phyloP scores from a whole-genome alignment of 129 eudicot species.

The Smallanthus sonchifolius region DNA sequence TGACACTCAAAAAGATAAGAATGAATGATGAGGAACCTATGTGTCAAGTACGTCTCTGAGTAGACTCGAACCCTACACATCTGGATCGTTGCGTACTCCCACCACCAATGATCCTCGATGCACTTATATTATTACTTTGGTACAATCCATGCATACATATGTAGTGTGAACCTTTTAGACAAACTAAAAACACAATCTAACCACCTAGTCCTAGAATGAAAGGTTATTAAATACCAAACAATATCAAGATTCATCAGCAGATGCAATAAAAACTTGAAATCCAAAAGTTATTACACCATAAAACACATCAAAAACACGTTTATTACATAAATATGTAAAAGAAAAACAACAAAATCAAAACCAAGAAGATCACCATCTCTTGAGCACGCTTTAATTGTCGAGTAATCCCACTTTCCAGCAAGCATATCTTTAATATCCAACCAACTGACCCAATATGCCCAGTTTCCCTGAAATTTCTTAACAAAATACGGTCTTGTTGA shows the following conservation, averaged over 20 bases:
- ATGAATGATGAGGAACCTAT: no score
- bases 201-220: background rate
- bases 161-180: background rate
- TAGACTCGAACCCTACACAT: no score
- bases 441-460: background rate
- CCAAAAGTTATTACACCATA: conserved; percentile 18
- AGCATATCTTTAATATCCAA: conserved; percentile 1
- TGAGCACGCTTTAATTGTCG: background rate
- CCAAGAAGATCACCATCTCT: conserved; percentile 15
- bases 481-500: background rate
- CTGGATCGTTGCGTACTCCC: no score
- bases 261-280: background rate
- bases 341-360: background rate
- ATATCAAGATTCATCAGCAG: background rate
- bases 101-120: no score
- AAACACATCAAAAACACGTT: conserved; percentile 15
- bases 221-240: conserved; percentile 7
- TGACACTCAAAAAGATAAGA: no score
- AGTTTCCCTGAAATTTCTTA: conserved; percentile 6
- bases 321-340: conserved; percentile 14
- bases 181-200: background rate
- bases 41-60: no score
- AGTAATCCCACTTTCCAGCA: conserved; percentile 18
- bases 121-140: background rate
- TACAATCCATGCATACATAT: background rate